A percentile compares a stretch with the other conserved stretches of the same genome.
phyloP scores from a whole-genome alignment of 306 rosid genomes.

The Sicyos edulis region DNA sequence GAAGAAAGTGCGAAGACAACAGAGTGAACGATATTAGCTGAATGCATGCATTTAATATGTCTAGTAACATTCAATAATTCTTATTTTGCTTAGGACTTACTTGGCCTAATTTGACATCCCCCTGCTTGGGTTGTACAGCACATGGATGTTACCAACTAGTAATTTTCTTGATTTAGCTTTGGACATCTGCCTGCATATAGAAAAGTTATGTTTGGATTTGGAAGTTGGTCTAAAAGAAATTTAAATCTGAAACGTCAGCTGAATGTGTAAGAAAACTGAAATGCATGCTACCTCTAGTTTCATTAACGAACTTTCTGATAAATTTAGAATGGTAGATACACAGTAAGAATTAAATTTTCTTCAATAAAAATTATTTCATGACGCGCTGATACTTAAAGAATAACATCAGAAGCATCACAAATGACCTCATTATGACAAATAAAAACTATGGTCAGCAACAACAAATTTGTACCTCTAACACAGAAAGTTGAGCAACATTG shows the following conservation, averaged over 20 bases:
- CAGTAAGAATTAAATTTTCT: not conserved
- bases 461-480: conserved; percentile 58
- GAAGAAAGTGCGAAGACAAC: not conserved
- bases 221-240: conserved; percentile 24
- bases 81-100: conserved; percentile 34
- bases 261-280: not conserved
- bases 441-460: conserved; percentile 15
- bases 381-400: not conserved
- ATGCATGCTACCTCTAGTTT: not conserved
- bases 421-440: not conserved
- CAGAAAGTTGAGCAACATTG: conserved; percentile 80
- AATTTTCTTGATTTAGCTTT: conserved; percentile 62
- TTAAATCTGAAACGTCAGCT: not conserved
- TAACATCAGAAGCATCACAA: not conserved
- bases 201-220: conserved; percentile 44
- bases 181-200: conserved; percentile 68
- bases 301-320: not conserved
- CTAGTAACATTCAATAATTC: not conserved
- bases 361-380: not conserved
- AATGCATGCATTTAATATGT: not conserved
- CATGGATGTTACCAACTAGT: conserved; percentile 73
- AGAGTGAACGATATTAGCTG: not conserved
- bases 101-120: conserved; percentile 85
- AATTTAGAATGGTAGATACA: not conserved
- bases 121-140: conserved; percentile 73